phyloP scores from a whole-genome alignment of 2,329 filamentous ascomycete species.

The Purpureocillium lavendulum region DNA sequence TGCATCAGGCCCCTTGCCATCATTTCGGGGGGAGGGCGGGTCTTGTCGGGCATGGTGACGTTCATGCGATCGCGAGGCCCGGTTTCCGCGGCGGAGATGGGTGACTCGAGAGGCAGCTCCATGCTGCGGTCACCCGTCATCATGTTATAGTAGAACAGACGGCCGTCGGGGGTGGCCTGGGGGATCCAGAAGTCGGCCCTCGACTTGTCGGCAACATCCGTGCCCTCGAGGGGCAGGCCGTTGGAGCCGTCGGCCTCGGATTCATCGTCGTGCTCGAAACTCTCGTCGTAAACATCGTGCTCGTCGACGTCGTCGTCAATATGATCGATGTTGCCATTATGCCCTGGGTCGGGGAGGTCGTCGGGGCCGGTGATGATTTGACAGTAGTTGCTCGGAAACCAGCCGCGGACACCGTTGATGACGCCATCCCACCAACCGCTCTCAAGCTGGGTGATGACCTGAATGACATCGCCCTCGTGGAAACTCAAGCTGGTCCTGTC shows the following conservation, averaged over 20 bases:
- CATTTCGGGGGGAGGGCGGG: slow-evolving; percentile 81
- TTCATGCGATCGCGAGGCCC: slow-evolving; percentile 86
- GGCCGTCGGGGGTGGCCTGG: slow-evolving; percentile 86
- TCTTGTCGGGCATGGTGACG: slow-evolving; percentile 80
- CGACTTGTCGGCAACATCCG: slow-evolving; percentile 57
- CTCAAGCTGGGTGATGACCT: slow-evolving; percentile 95
- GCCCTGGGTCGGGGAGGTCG: slow-evolving; percentile 56
- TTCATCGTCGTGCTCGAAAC: slow-evolving; percentile 58
- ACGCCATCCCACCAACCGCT: slow-evolving; percentile 99
- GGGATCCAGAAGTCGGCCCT: slow-evolving; percentile 98
- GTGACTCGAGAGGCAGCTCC: slow-evolving; percentile 89
- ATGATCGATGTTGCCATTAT: slow-evolving; percentile 45
- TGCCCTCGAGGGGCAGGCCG: slow-evolving; percentile 61
- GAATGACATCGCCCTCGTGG: slow-evolving; percentile 92
- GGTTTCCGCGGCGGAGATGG: slow-evolving; percentile 68
- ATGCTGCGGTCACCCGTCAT: slow-evolving; percentile 91
- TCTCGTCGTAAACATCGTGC: slow-evolving; percentile 58
- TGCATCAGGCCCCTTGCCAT: slow-evolving; percentile 76
- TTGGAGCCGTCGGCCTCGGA: slow-evolving; percentile 51
- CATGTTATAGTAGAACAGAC: slow-evolving; percentile 97
- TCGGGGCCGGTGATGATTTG: slow-evolving; percentile 71
- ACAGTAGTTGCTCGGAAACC: slow-evolving; percentile 99
- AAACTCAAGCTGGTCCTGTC: slow-evolving; percentile 96
- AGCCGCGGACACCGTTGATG: slow-evolving; percentile 91
- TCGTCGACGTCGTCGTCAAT: slow-evolving; percentile 56